Percentiles rank a stretch among this genome's conserved stretches.
Evolutionary conservation across 805 yeast species (phyloP).

Genomic region (Candida gorgasii): DNA sequence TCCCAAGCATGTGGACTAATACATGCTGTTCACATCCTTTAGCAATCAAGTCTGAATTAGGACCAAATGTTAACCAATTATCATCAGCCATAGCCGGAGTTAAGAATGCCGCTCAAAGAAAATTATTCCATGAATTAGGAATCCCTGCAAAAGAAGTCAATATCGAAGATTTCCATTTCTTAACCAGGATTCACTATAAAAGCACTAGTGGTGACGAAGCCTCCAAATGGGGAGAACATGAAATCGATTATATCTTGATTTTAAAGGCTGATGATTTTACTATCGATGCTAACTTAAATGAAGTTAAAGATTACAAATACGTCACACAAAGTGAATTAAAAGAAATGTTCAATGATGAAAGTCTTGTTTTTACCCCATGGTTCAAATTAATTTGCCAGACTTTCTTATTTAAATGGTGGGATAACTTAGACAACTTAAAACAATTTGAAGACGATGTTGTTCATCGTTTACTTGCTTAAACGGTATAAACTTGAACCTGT

Average conservation of each 20-base stretch:
- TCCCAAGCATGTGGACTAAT: slow-evolving; percentile 97
- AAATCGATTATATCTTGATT: slow-evolving; percentile 90
- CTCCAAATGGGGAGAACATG: slow-evolving; percentile 93
- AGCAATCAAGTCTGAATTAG: slow-evolving; percentile 79
- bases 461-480: slow-evolving; percentile 56
- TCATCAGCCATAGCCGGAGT: slow-evolving; percentile 72
- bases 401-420: slow-evolving; percentile 95
- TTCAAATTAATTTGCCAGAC: slow-evolving; percentile 92
- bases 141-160: slow-evolving; percentile 64
- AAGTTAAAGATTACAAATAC: slow-evolving; percentile 78
- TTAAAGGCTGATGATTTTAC: slow-evolving; percentile 54
- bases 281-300: slow-evolving; percentile 67
- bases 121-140: slow-evolving; percentile 91
- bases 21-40: slow-evolving; percentile 99
- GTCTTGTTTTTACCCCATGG: slow-evolving; percentile 94
- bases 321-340: slow-evolving; percentile 69
- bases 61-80: slow-evolving; percentile 46
- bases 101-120: slow-evolving; percentile 86
- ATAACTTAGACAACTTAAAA: slow-evolving; percentile 58
- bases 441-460: slow-evolving; percentile 47
- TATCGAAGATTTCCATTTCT: slow-evolving; percentile 67
- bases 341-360: slow-evolving; percentile 69
- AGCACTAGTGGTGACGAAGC: slow-evolving; percentile 75
- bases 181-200: slow-evolving; percentile 93
- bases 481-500: no score